Percentiles rank a stretch among this genome's conserved stretches.
These are phyloP conservation scores for Xerocomellus dryophilus DNA, from an alignment of 768 basidiomycete genomes.

Conservation along the genomic window DNA sequence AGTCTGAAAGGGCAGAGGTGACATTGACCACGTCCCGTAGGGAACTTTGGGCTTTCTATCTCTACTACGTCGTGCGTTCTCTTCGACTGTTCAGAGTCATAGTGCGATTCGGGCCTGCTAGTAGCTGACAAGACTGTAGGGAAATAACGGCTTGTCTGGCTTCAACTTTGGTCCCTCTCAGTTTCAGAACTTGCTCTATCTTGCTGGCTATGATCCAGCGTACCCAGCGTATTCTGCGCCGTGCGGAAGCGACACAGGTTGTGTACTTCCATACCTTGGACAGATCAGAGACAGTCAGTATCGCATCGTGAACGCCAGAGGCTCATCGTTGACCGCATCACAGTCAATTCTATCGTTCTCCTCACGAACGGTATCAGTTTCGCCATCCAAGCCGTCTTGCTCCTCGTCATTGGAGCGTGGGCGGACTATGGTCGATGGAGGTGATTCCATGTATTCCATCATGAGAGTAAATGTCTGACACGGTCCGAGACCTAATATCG, in stretches of 20 bases:
- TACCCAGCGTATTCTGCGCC: constrained; percentile 49
- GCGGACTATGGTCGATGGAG: constrained; percentile 83
- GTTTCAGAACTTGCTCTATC: constrained; percentile 69
- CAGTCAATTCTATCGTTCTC: constrained; percentile 76
- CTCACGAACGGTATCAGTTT: constrained; percentile 79
- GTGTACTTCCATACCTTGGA: constrained; percentile 67
- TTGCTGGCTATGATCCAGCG: constrained; percentile 71
- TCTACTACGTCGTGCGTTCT: constrained; percentile 48
- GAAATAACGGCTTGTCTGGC: constrained; percentile 66
- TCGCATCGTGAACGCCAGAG: not conserved
- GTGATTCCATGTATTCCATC: constrained; percentile 28
- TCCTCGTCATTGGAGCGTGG: constrained; percentile 71
- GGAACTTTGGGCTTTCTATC: constrained; percentile 60
- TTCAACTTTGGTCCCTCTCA: constrained; percentile 74
- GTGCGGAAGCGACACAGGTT: constrained; percentile 48
- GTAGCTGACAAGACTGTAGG: constrained; percentile 29
- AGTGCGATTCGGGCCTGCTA: not conserved
- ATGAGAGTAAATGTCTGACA: not conserved
- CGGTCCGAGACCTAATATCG: constrained; percentile 61
- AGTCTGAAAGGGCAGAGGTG: not conserved
- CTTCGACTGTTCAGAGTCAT: not conserved
- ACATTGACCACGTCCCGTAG: constrained; percentile 40
- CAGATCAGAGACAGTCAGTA: constrained; percentile 54
- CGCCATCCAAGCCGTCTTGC: constrained; percentile 65
- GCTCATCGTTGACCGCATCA: not conserved